Base-by-base conservation (phyloP, 176 grass and related monocot genomes). In the Microstegium vimineum region DNA sequence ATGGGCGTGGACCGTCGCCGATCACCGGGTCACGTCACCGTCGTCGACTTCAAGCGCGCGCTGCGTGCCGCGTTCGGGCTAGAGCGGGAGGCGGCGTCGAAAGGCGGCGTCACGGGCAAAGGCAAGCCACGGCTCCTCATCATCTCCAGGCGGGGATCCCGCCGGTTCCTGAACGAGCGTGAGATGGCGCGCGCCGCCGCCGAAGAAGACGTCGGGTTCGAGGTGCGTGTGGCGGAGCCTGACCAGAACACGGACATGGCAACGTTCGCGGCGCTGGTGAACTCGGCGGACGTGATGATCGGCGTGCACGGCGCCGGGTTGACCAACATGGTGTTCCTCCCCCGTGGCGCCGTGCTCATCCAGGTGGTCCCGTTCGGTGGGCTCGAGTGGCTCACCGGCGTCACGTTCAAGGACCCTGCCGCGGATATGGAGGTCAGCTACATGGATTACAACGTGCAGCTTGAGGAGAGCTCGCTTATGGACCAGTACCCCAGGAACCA, bases 271-370 rank as follows among this genome's bases (percentile, higher is more conserved):
- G 23, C 41, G 75, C 88, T 94, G 2, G 92, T 94, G 12, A 94
- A 94, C 83, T 88, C 92, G 0, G 88, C 88, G 9, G 92, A 94
- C 86, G 92, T 90, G 18, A 89, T 94, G 92, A 30, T 94, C 2
- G 88, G 92, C 16, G 92, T 94, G 64, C 92, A 97, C 47, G 94
- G 94, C 15, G n/a, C n/a, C n/a, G n/a, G n/a, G n/a, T n/a, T n/a
- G n/a, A n/a, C n/a, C n/a, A n/a, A n/a, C n/a, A n/a, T 97, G 94
- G 94, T 97, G 74, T 97, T 97, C 82, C 90, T 97, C 11, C 94
- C 94, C 3, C 74, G 71, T 0, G 90, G 92, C 4, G 88, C 94
- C 0, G 90, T 97, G 31, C 74, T 97, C 3, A 84, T 97, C 37
- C 94, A 97, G 82, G 86, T 97, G 22, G 90, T 92, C 66, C 94